Evolutionary conservation across 2,329 filamentous ascomycete species (phyloP).

Genomic region (Ceratocystis papillata): DNA sequence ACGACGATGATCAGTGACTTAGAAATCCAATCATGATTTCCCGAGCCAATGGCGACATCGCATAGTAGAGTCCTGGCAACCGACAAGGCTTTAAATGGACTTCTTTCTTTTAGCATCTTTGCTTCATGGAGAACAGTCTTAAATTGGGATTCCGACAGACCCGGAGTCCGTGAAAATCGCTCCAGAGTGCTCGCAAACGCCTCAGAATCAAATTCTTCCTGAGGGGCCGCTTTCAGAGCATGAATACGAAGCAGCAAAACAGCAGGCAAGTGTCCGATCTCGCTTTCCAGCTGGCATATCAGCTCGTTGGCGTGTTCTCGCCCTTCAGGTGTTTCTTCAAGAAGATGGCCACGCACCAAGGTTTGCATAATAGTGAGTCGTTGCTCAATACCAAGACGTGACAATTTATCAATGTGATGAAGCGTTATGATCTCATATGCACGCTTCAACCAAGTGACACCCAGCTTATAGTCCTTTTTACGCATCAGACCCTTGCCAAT

Average conservation of each 20-base stretch:
- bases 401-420: constrained; percentile 46
- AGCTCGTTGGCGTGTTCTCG: constrained; percentile 45
- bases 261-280: constrained; percentile 53
- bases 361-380: constrained; percentile 55
- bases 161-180: constrained; percentile 49
- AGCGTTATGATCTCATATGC: constrained; percentile 49
- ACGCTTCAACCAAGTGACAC: constrained; percentile 55
- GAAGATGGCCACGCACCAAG: constrained; percentile 46
- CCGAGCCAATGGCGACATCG: constrained; percentile 42
- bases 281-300: constrained; percentile 50
- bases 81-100: constrained; percentile 38
- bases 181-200: constrained; percentile 45
- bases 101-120: constrained; percentile 50
- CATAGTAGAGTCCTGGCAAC: constrained; percentile 55
- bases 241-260: constrained; percentile 60
- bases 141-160: constrained; percentile 53
- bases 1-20: constrained; percentile 56
- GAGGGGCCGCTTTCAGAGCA: constrained; percentile 42
- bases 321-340: constrained; percentile 36
- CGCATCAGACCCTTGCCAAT: constrained; percentile 53
- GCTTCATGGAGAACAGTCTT: constrained; percentile 57
- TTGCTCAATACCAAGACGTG: constrained; percentile 51
- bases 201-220: constrained; percentile 39
- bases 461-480: constrained; percentile 39
- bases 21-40: constrained; percentile 52